These are phyloP conservation scores for Aspergillus novoparasiticus DNA, from an alignment of 2,329 filamentous ascomycete genomes.

Conservation along the genomic window DNA sequence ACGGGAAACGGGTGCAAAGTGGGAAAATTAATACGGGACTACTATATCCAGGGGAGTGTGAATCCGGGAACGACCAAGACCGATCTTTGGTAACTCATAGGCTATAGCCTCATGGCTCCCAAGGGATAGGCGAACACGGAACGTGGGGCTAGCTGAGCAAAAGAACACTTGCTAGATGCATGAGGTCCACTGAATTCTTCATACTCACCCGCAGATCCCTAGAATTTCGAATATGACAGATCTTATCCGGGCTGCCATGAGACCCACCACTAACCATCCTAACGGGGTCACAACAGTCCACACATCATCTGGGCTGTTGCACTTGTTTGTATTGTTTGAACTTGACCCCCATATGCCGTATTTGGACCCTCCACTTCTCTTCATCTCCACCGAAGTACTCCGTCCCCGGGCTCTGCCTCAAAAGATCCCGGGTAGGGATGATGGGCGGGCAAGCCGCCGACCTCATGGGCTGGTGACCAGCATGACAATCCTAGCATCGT, in stretches of 20 bases:
- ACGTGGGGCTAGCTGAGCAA: constrained; percentile 21
- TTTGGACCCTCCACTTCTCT: neutral
- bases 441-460: neutral
- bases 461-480: neutral
- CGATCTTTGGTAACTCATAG: neutral
- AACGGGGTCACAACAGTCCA: constrained; percentile 2
- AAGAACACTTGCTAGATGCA: constrained; percentile 2
- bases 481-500: neutral
- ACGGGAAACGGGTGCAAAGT: neutral
- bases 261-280: constrained; percentile 5
- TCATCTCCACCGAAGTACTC: neutral
- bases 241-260: constrained; percentile 23
- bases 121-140: constrained; percentile 11
- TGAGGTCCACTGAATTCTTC: constrained; percentile 12
- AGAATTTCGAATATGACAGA: constrained; percentile 33
- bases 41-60: neutral
- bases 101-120: neutral
- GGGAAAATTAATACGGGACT: neutral
- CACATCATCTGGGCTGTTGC: constrained; percentile 3
- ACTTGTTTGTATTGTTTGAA: neutral
- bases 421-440: neutral
- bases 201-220: constrained; percentile 15
- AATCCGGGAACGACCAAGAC: neutral
- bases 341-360: neutral
- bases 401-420: neutral